A percentile compares a stretch with the other conserved stretches of the same genome.
phyloP scores from a whole-genome alignment of 2,329 filamentous ascomycete species.

The Trichoderma citrinoviride region DNA sequence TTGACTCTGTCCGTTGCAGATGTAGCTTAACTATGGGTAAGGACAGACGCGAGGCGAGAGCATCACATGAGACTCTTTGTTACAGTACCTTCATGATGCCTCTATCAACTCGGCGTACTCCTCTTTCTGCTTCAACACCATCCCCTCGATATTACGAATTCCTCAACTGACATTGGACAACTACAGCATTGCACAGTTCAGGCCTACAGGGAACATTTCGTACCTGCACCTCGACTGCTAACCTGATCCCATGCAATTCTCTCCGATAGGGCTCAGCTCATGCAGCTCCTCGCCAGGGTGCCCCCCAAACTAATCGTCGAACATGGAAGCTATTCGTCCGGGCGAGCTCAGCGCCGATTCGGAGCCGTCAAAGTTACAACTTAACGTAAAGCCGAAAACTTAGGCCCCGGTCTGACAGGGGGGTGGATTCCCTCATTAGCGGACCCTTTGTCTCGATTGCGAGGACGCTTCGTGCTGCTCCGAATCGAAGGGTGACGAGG shows the following conservation, averaged over 20 bases:
- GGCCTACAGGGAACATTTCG: too few species aligned
- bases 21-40: too few species aligned
- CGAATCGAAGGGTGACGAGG: slow-evolving; percentile 4
- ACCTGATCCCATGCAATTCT: neutral
- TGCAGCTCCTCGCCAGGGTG: neutral
- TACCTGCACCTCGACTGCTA: neutral
- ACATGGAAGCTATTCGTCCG: too few species aligned
- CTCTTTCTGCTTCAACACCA: neutral
- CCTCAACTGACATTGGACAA: too few species aligned
- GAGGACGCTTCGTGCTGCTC: neutral
- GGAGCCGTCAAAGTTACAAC: neutral
- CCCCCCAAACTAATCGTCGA: neutral
- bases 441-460: neutral
- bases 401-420: neutral
- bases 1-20: too few species aligned
- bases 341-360: neutral
- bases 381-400: too few species aligned
- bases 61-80: too few species aligned
- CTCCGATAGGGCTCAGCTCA: slow-evolving; percentile 7
- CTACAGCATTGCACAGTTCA: too few species aligned
- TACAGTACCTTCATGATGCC: too few species aligned
- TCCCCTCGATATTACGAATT: neutral
- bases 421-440: neutral
- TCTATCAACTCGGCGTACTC: too few species aligned
- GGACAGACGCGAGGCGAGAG: too few species aligned